These are phyloP conservation scores for Oropetium thomaeum DNA, from an alignment of 176 grass and related monocot genomes.

Conservation along the genomic window DNA sequence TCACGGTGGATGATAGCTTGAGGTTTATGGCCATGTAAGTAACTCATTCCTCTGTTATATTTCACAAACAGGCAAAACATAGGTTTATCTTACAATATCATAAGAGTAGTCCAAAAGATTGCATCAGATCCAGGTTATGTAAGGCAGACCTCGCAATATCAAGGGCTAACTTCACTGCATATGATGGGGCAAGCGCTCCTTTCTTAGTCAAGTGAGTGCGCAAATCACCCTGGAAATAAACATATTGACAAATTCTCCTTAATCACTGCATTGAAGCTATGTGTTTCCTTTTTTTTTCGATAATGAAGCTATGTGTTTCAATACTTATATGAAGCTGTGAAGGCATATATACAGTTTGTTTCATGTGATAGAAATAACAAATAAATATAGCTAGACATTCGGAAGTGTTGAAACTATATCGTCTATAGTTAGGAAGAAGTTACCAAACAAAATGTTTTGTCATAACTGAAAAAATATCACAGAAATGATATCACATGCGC, in stretches of 20 bases:
- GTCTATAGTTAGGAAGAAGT: background rate
- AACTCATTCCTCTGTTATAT: conserved; percentile 85
- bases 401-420: conserved; percentile 7
- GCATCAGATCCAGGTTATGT: conserved; percentile 6
- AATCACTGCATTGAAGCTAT: conserved; percentile 22
- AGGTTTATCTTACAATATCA: conserved; percentile 8
- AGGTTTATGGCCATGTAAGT: conserved; percentile 92
- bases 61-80: conserved; percentile 26
- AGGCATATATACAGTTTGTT: background rate
- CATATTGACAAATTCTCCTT: conserved; percentile 10
- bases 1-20: conserved; percentile 94
- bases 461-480: background rate
- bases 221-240: conserved; percentile 78
- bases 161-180: conserved; percentile 87
- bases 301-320: conserved; percentile 1
- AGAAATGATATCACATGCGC: background rate
- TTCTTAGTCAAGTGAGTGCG: conserved; percentile 56
- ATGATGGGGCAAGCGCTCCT: conserved; percentile 52
- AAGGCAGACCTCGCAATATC: conserved; percentile 87
- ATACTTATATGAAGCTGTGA: background rate
- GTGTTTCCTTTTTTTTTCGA: too few species aligned
- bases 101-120: background rate
- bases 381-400: conserved; percentile 3
- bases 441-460: background rate
- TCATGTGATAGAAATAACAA: conserved; percentile 15